These are phyloP conservation scores for Arthrobotrys sinensis DNA, from an alignment of 2,329 filamentous ascomycete genomes.

Conservation along the genomic window DNA sequence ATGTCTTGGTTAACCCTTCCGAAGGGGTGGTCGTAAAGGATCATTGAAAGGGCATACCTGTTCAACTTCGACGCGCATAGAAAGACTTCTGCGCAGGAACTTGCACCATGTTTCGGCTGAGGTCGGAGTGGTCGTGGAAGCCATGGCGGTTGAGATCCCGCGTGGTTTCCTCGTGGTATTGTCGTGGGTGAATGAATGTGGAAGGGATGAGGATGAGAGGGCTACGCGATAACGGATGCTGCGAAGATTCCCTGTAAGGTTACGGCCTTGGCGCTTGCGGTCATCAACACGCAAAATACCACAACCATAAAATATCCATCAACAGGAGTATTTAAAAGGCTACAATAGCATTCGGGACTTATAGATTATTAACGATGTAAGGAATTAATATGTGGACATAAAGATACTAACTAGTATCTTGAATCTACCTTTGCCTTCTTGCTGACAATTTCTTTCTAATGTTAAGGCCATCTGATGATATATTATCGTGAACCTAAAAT, in stretches of 20 bases:
- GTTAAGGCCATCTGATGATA: too few relatives aligned
- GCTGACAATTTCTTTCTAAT: too few relatives aligned
- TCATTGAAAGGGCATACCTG: slow-evolving; percentile 37
- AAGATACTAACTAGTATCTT: too few relatives aligned
- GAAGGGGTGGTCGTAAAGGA: not conserved
- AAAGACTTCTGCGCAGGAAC: slow-evolving; percentile 54
- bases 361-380: too few relatives aligned
- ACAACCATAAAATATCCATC: not conserved
- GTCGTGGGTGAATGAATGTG: slow-evolving; percentile 8
- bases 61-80: slow-evolving; percentile 56
- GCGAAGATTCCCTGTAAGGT: slow-evolving; percentile 32
- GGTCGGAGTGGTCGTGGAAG: slow-evolving; percentile 8
- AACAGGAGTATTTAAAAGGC: too few relatives aligned
- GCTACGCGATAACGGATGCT: slow-evolving; percentile 14
- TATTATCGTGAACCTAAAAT: too few relatives aligned
- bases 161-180: slow-evolving; percentile 2
- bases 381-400: too few relatives aligned
- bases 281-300: slow-evolving; percentile 19
- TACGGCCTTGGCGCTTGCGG: slow-evolving; percentile 24
- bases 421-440: too few relatives aligned
- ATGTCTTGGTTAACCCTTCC: slow-evolving; percentile 51
- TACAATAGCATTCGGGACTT: too few relatives aligned
- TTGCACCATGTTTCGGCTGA: slow-evolving; percentile 54
- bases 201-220: not conserved
- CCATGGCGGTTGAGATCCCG: slow-evolving; percentile 9